Conservation (phyloP, 371 early-diverging fungal species). For the Mortierella sp. region DNA sequence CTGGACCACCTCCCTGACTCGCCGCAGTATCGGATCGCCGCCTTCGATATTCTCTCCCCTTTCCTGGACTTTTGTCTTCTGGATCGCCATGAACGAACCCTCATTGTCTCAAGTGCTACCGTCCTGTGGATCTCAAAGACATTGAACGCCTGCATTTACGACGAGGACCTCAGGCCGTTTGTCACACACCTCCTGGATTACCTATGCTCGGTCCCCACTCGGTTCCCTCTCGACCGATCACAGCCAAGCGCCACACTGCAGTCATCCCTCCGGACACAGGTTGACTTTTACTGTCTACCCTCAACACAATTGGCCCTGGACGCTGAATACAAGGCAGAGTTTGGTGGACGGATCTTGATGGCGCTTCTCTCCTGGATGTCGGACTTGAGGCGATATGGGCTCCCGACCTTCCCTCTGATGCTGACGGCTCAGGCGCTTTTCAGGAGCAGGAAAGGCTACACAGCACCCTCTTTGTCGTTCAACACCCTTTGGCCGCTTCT, state of each 20-base stretch:
- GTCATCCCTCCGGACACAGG: conserved; percentile 30
- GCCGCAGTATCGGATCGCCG: conserved; percentile 32
- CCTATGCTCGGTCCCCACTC: conserved; percentile 37
- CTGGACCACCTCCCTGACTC: conserved; percentile 26
- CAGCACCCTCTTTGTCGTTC: conserved; percentile 27
- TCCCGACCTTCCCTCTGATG: conserved; percentile 37
- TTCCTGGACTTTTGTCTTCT: conserved; percentile 50
- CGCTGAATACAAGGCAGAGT: conserved; percentile 17
- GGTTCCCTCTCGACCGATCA: conserved; percentile 37
- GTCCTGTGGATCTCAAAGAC: conserved; percentile 41
- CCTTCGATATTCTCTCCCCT: conserved; percentile 32
- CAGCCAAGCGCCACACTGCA: conserved; percentile 30
- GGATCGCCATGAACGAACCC: conserved; percentile 34
- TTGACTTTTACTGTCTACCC: conserved; percentile 43
- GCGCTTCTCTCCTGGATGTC: conserved; percentile 34
- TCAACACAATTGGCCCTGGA: conserved; percentile 37
- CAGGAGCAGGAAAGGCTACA: conserved; percentile 29
- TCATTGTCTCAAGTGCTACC: conserved; percentile 24
- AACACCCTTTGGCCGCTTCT: conserved; percentile 60
- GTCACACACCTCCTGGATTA: conserved; percentile 39
- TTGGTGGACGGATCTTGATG: conserved; percentile 35
- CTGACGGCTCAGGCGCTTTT: conserved; percentile 29
- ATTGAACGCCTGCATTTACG: conserved; percentile 33
- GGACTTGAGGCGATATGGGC: conserved; percentile 43
- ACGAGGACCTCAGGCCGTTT: conserved; percentile 27